These are phyloP conservation scores for Kwoniella dendrophila DNA, from an alignment of 768 basidiomycete species.

Conservation along the genomic window DNA sequence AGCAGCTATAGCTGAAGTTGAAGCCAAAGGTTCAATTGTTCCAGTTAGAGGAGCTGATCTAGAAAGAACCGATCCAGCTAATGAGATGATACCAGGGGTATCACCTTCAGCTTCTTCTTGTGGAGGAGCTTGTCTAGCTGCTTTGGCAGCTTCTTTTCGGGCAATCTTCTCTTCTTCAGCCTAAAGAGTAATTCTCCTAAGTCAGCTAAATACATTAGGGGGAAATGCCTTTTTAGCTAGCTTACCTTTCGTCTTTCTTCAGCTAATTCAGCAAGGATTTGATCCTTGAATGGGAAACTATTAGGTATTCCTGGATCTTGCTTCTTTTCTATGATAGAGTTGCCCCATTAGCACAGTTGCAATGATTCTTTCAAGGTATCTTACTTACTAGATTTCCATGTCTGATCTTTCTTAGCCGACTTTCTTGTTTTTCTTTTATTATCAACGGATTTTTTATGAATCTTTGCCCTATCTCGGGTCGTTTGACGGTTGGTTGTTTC, in stretches of 20 bases:
- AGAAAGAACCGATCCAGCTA: conserved; percentile 34
- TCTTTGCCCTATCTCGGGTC: conserved; percentile 71
- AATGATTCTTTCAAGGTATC: conserved; percentile 10
- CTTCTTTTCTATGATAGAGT: conserved; percentile 60
- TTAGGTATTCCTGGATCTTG: conserved; percentile 95
- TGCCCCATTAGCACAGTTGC: not conserved
- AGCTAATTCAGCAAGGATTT: conserved; percentile 85
- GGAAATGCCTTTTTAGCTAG: conserved; percentile 5
- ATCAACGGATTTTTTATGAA: conserved; percentile 75
- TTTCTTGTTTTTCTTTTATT: conserved; percentile 74
- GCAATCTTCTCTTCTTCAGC: conserved; percentile 69
- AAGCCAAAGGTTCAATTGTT: conserved; percentile 13
- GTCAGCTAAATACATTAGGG: not conserved
- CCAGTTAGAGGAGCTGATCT: conserved; percentile 29
- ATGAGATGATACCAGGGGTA: conserved; percentile 50
- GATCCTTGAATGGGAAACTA: conserved; percentile 90
- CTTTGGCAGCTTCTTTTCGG: conserved; percentile 68
- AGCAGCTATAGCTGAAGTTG: conserved; percentile 54
- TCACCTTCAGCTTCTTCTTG: conserved; percentile 57
- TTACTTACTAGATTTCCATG: conserved; percentile 81
- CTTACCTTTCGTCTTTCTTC: conserved; percentile 75
- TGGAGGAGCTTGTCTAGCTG: conserved; percentile 48
- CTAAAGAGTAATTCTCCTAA: conserved; percentile 60
- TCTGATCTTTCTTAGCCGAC: conserved; percentile 72
- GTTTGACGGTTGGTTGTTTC: conserved; percentile 81